Evolutionary conservation across 164 flowering plant genomes (phyloP).

Genomic region (Magnolia sinica): DNA sequence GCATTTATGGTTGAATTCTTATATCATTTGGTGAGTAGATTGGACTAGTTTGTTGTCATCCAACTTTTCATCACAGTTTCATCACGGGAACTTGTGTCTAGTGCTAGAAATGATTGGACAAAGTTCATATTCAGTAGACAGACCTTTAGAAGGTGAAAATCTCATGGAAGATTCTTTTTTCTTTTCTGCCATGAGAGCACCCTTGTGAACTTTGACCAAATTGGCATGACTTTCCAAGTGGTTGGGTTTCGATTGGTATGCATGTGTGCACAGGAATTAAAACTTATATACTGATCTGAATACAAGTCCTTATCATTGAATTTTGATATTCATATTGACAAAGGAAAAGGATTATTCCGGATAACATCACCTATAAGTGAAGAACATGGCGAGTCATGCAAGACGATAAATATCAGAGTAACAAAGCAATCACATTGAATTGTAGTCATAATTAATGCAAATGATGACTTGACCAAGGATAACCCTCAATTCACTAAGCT

Average conservation of each 20-base stretch:
- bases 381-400: background rate
- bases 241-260: too few species aligned
- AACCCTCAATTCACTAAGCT: background rate
- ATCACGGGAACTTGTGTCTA: background rate
- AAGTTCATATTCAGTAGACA: too few species aligned
- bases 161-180: background rate
- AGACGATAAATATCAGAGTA: background rate
- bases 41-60: background rate
- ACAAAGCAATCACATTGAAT: background rate
- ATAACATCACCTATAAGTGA: background rate
- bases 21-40: background rate
- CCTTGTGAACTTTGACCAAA: background rate
- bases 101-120: background rate
- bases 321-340: too few species aligned
- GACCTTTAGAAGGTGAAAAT: too few species aligned
- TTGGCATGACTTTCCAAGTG: background rate
- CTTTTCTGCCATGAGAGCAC: background rate
- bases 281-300: too few species aligned
- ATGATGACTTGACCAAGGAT: background rate
- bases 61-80: background rate
- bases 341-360: too few species aligned
- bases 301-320: too few species aligned
- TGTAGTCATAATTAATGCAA: too few species aligned
- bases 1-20: background rate
- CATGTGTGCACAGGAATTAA: too few species aligned